phyloP scores from a whole-genome alignment of 2,329 filamentous ascomycete species.

The Aspergillus versicolor region DNA sequence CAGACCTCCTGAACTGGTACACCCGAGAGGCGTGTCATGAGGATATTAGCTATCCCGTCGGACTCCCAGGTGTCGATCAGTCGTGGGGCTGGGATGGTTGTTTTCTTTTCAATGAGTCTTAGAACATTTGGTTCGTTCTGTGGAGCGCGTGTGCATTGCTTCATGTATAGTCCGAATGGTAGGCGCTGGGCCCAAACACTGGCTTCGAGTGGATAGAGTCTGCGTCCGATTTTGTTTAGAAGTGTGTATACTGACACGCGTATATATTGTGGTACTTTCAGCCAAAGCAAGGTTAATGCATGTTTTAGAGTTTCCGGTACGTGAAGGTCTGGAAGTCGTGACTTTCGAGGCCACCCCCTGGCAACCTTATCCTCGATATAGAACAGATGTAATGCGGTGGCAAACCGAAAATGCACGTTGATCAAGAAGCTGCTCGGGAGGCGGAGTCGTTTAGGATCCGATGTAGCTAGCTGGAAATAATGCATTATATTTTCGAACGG shows the following conservation, averaged over 20 bases:
- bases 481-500: neutral
- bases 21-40: conserved; percentile 1
- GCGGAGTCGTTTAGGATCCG: neutral
- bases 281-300: neutral
- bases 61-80: neutral
- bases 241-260: neutral
- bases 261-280: neutral
- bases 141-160: neutral
- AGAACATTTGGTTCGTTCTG: neutral
- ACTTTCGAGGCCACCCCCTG: neutral
- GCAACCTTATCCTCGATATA: neutral
- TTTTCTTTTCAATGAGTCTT: neutral
- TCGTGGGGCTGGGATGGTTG: neutral
- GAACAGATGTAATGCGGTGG: neutral
- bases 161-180: conserved; percentile 6
- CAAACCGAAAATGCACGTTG: neutral
- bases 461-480: neutral
- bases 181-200: neutral
- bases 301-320: neutral
- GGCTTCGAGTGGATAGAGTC: neutral
- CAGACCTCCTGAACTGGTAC: neutral
- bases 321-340: neutral
- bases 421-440: neutral
- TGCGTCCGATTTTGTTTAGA: neutral
- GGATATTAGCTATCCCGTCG: neutral